Base-by-base conservation (phyloP, 2,329 filamentous ascomycete species). In the Zopfia rhizophila region DNA sequence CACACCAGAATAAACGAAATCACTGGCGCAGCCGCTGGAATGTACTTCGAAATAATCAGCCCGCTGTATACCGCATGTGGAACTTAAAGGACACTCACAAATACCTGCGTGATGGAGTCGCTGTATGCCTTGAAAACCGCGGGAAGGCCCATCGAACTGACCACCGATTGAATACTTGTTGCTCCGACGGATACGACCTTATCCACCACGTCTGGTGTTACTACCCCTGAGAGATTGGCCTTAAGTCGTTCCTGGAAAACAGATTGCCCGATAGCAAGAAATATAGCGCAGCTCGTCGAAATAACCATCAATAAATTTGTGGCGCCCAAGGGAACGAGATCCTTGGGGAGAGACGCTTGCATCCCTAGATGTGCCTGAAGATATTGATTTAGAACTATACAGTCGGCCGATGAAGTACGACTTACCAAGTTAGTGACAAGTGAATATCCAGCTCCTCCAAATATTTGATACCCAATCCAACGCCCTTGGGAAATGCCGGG, bases 391-490 rank as follows among this genome's bases (percentile, higher is more conserved):
- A n/a, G n/a, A n/a, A n/a, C n/a, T n/a, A n/a, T n/a, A n/a, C n/a
- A n/a, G n/a, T n/a, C n/a, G n/a, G n/a, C n/a, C n/a, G n/a, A n/a
- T 27, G 24, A n/a, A 27, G n/a, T n/a, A n/a, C n/a, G n/a, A 32
- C 35, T 51, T n/a, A 43, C 38, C 25, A 48, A 27, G 14, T 44
- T 42, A 11, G 18, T 29, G 11, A 33, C 21, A 3, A 48, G 32
- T 6, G 31, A 21, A 22, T 30, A 48, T 6, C 45, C 45, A n/a
- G 38, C 25, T 16, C 38, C 45, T n/a, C 38, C 30, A 38, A 48
- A 23, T 17, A 48, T 48, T 19, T 48, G 47, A 29, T 46, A 57
- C 11, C 50, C 52, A 17, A 50, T 53, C 56, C 53, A 61, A 22
- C 39, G 22, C 0, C 38, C 49, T 14, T 44, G 43, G 11, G 25